phyloP scores from a whole-genome alignment of 1,284 basidiomycete genomes.

The Cryptococcus sp. region DNA sequence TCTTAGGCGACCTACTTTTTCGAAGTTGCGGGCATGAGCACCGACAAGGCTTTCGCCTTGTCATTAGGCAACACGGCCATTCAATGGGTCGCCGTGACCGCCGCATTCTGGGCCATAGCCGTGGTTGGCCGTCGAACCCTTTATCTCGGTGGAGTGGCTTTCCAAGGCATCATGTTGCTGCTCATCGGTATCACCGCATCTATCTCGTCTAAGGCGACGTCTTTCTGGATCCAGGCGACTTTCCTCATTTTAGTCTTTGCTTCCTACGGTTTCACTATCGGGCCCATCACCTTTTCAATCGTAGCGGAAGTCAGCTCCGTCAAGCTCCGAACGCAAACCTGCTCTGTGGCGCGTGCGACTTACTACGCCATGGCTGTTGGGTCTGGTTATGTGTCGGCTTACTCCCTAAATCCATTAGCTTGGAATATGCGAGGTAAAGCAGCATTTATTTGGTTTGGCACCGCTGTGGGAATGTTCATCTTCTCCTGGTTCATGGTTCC shows the following conservation, averaged over 20 bases:
- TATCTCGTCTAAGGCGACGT: neutral
- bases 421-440: slow-evolving; percentile 35
- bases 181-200: neutral
- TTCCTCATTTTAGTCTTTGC: slow-evolving; percentile 3
- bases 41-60: slow-evolving; percentile 47
- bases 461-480: slow-evolving; percentile 21
- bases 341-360: too few species aligned
- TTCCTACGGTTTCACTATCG: slow-evolving; percentile 5
- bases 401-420: slow-evolving; percentile 32
- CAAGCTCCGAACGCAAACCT: too few species aligned
- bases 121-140: slow-evolving; percentile 52
- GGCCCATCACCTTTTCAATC: too few species aligned
- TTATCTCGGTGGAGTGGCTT: slow-evolving; percentile 52
- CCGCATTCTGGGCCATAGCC: slow-evolving; percentile 46
- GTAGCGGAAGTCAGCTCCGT: too few species aligned
- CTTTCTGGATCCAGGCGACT: slow-evolving; percentile 1
- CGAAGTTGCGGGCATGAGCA: slow-evolving; percentile 48
- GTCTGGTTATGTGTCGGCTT: neutral
- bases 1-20: slow-evolving; percentile 6
- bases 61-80: slow-evolving; percentile 41
- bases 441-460: slow-evolving; percentile 39
- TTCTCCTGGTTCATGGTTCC: slow-evolving; percentile 19
- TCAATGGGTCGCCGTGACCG: slow-evolving; percentile 32
- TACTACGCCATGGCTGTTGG: too few species aligned
- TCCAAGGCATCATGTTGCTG: slow-evolving; percentile 1